Evolutionary conservation across 2,329 filamentous ascomycete genomes (phyloP), one percentile per base, ranked within the genome.

Genomic region (Dichotomopilus funicola): DNA sequence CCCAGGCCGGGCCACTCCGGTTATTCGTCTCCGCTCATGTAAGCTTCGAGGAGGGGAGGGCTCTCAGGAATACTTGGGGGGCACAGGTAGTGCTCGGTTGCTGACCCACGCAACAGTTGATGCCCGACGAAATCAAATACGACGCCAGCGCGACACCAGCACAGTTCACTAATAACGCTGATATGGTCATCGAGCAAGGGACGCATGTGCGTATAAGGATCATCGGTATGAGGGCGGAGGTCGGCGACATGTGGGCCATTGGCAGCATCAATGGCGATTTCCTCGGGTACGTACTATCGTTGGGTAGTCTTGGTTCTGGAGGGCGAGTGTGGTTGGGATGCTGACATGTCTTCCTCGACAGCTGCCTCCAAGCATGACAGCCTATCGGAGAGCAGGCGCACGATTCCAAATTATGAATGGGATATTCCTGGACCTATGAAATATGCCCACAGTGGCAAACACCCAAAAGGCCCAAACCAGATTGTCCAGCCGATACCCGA

Each of bases 61-160:
- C 3, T 11, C 6, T 12, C 27, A 31, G 19, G 6, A 31, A 41
- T n/a, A 34, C 37, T 38, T 12, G 37, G 8, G 37, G 12, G 8
- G 37, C 8, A 38, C 8, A 12, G 12, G 8, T 8, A 38, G 37
- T 38, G 8, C 37, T 5, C 3, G 10, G 9, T 31, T 8, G 42
- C 53, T 63, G 43, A 57, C 52, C 12, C 4, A 35, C 4, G 31
- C n/a, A n/a, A 3, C 52, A 95, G 89, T 84, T 94, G 75, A 96
- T 99, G 64, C 91, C 94, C 1, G 81, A 82, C 62, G 89, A 95
- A 61, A 90, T 96, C 73, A 94, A 90, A 72, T 97, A 89, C 78
- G 92, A 96, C 68, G 88, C 90, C 47, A 96, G 96, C 65, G 91
- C 92, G 51, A 96, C 92, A 40, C 94, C 94, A n/a, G 91, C 92